Percentiles rank a stretch among this genome's conserved stretches.
Evolutionary conservation across 2,329 filamentous ascomycete species (phyloP).

Genomic region (Aspergillus persii): DNA sequence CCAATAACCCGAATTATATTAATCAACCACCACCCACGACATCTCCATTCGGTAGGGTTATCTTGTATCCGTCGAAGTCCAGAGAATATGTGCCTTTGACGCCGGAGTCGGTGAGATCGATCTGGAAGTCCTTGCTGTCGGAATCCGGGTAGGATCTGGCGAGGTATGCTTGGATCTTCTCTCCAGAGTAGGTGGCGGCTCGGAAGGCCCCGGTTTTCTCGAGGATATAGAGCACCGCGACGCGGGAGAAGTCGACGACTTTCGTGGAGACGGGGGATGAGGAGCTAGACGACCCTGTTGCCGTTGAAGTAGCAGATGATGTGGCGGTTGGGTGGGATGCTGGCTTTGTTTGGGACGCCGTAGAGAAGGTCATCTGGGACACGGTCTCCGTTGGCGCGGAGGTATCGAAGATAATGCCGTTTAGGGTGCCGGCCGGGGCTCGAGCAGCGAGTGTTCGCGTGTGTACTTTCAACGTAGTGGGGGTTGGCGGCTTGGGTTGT

Average conservation of each 20-base stretch:
- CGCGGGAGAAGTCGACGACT: slow-evolving; percentile 35
- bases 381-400: slow-evolving; percentile 7
- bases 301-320: slow-evolving; percentile 15
- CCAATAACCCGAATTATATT: background rate
- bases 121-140: slow-evolving; percentile 17
- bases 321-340: slow-evolving; percentile 3
- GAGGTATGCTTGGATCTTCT: slow-evolving; percentile 33
- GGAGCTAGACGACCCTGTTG: slow-evolving; percentile 13
- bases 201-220: slow-evolving; percentile 33
- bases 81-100: slow-evolving; percentile 30
- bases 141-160: slow-evolving; percentile 22
- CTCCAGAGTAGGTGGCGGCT: slow-evolving; percentile 28
- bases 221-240: slow-evolving; percentile 43
- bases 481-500: slow-evolving; percentile 4
- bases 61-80: slow-evolving; percentile 37
- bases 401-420: slow-evolving; percentile 39
- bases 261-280: slow-evolving; percentile 17
- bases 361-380: slow-evolving; percentile 11
- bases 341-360: slow-evolving; percentile 24
- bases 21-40: slow-evolving; percentile 23
- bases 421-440: slow-evolving; percentile 29
- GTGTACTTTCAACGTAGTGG: slow-evolving; percentile 7
- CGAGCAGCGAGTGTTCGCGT: slow-evolving; percentile 22
- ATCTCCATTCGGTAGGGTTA: slow-evolving; percentile 22
- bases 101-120: slow-evolving; percentile 21